These are phyloP conservation scores for Pulveroboletus sp. DNA, from an alignment of 768 basidiomycete genomes.

Conservation along the genomic window DNA sequence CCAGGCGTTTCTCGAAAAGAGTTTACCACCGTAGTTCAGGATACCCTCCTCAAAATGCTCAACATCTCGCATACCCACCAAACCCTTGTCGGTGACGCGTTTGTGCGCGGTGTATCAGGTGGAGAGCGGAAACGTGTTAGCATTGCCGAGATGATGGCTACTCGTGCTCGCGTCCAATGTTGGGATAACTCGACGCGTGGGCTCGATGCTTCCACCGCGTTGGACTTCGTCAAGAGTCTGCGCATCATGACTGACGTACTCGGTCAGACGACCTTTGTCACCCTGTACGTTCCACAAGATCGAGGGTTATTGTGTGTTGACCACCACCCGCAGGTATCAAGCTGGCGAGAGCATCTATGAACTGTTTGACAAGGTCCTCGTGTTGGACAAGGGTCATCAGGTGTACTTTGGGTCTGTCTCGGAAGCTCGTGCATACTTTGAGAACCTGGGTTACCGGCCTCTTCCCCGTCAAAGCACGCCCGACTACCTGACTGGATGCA, in stretches of 20 bases:
- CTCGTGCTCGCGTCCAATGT: constrained; percentile 73
- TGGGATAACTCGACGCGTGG: constrained; percentile 86
- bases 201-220: constrained; percentile 81
- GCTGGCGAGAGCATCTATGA: constrained; percentile 78
- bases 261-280: constrained; percentile 76
- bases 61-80: constrained; percentile 77
- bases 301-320: neutral
- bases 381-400: constrained; percentile 77
- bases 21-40: constrained; percentile 54
- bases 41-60: constrained; percentile 71
- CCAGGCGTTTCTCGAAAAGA: constrained; percentile 61
- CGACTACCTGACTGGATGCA: constrained; percentile 82
- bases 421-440: constrained; percentile 78
- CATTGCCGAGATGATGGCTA: constrained; percentile 86
- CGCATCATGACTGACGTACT: constrained; percentile 83
- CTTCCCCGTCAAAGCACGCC: constrained; percentile 83
- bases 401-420: constrained; percentile 77
- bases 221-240: constrained; percentile 80
- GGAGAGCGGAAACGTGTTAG: constrained; percentile 80
- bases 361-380: constrained; percentile 84
- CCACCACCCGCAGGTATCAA: constrained; percentile 50
- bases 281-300: constrained; percentile 45
- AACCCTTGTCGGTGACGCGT: constrained; percentile 85
- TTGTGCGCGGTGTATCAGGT: constrained; percentile 78
- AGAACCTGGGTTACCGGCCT: constrained; percentile 65